A percentile compares a stretch with the other conserved stretches of the same genome.
phyloP scores from a whole-genome alignment of 2,329 filamentous ascomycete species.

The Pseudopyricularia javanii region DNA sequence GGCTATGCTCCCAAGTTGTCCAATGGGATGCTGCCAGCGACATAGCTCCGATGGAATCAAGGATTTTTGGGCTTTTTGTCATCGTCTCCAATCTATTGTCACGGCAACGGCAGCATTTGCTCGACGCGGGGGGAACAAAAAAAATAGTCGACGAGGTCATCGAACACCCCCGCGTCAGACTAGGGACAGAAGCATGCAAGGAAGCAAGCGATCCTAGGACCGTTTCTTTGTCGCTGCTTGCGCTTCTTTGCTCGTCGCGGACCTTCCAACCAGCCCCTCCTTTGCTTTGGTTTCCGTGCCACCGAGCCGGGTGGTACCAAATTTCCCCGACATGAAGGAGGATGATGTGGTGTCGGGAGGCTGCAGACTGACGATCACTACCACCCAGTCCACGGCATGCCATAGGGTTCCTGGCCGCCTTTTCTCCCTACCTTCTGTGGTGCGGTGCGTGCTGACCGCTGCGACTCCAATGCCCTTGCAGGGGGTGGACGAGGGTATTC shows the following conservation, averaged over 20 bases:
- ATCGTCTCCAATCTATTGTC: too few species aligned
- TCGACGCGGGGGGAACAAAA: too few species aligned
- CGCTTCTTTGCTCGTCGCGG: too few species aligned
- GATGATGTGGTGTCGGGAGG: background rate
- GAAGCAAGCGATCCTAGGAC: too few species aligned
- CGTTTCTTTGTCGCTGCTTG: too few species aligned
- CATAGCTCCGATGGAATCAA: background rate
- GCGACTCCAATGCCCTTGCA: background rate
- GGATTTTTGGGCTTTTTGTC: background rate
- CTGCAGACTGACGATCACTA: background rate
- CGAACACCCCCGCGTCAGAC: too few species aligned
- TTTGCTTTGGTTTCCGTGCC: background rate
- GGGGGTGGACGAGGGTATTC: background rate
- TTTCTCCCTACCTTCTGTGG: background rate
- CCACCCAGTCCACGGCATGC: background rate
- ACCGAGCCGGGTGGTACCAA: background rate
- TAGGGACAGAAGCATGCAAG: too few species aligned
- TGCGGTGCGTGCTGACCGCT: background rate
- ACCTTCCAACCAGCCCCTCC: background rate
- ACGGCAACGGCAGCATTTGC: too few species aligned
- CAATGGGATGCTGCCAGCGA: background rate
- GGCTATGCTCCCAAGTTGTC: background rate
- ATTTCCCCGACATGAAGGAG: background rate
- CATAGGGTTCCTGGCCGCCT: background rate
- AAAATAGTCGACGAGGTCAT: background rate